Base-by-base conservation (phyloP, 1,284 basidiomycete genomes). In the Boletus semigastroideus region DNA sequence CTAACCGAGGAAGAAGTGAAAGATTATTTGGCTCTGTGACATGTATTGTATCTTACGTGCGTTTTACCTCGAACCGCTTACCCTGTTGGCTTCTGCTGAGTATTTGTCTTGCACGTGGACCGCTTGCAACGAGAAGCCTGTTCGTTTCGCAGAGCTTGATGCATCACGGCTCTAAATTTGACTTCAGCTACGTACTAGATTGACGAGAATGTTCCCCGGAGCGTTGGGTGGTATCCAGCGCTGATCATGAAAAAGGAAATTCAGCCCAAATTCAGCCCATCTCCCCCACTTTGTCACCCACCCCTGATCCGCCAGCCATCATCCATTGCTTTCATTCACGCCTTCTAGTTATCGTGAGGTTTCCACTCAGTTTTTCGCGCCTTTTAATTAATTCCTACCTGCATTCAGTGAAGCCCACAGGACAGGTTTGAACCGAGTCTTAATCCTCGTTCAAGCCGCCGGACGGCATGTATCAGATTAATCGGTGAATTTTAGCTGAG, bases 1-100 rank as follows among this genome's bases (percentile, higher is more conserved):
- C 73, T 98, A 64, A 87, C 85, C 20, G 94, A 97, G 74, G 90
- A 94, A 71, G 95, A 98, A 76, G 92, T 98, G 52, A 84, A 86
- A 63, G 94, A 98, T 75, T 98, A 96, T 76, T 75, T 97, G 68
- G 85, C 90, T 46, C 73, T 92, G 73, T 92, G 86, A 70, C 52
- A 54, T 70, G 68, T 69, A 63, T 22, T 55, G 52, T 69, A 65
- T 60, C 40, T 63, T 58, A 58, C 60, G 68, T 70, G 62, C 63
- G 68, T 71, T 55, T 56, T 57, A 64, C 56, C 56, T 54, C 48
- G 55, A 55, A 54, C 37, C 38, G 11, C 48, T 46, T 55, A 50
- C 42, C 38, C 45, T 9, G 51, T 54, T 37, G 31, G 33, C 49
- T 50, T 52, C 9, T 48, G 38, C 62, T 65, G 42, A 69, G 54